Evolutionary conservation across 805 yeast species (phyloP), one percentile per base, ranked within the genome.

Genomic region (Metschnikowia peoriensis): DNA sequence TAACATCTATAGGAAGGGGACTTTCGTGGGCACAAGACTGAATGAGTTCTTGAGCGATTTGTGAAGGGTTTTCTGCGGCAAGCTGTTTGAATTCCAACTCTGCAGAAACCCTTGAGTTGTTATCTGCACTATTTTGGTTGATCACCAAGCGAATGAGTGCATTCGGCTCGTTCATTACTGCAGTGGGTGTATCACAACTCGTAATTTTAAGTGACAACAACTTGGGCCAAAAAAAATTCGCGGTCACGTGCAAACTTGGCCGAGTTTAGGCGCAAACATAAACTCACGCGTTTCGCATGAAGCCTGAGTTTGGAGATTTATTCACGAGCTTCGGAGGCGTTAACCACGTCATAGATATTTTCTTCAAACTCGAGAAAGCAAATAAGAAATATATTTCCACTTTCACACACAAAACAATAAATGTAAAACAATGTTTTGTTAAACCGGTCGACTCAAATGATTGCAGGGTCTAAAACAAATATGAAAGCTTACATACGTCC

Each of bases 51-150:
- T 60, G 64, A 8, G 82, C 72, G 0, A 78, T 69, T 2, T 62
- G 61, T 1, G 86, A 72, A 0, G 92, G 86, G 55, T 85, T 73
- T 1, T 68, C 58, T 4, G 69, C 69, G n/a, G 78, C 73, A 11
- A 71, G 44, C 8, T 65, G 64, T 32, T 75, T 65, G 52, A 86
- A 78, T 22, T 71, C 72, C 4, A 69, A 57, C 61, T 86, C 92
- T 0, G 89, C 81, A 4, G 63, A 61, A 9, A 69, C 71, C 59
- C 93, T 68, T n/a, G 70, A 57, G 8, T 58, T 61, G 57, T 86
- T 86, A 49, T 85, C 82, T 1, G 86, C 61, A 12, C 69, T 67
- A 43, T 60, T 71, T 55, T 75, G 79, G 47, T 62, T 56, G 14
- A 49, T 58, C 9, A 69, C 62, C 32, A 59, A 46, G 6, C 44